Evolutionary conservation across 2,329 filamentous ascomycete species (phyloP).

Genomic region (Dothistroma pini): DNA sequence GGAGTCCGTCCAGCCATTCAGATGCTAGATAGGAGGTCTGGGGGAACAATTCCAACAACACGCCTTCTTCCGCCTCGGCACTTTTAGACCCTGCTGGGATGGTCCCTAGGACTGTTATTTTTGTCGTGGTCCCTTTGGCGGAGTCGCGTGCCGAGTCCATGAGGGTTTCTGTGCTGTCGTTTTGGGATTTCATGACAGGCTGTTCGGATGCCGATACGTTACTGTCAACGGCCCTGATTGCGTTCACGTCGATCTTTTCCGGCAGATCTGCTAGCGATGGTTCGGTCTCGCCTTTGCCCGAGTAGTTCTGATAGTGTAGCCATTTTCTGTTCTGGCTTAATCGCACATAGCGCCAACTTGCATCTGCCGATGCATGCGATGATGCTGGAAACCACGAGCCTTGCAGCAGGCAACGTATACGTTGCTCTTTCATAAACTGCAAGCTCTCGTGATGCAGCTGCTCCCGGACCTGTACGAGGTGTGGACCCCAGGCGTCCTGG

Average conservation of each 20-base stretch:
- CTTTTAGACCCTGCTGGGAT: conserved; percentile 10
- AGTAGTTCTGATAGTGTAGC: conserved; percentile 86
- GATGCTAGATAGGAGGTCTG: conserved; percentile 77
- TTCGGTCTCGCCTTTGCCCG: conserved; percentile 56
- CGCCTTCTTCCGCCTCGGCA: conserved; percentile 54
- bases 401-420: conserved; percentile 80
- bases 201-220: conserved; percentile 71
- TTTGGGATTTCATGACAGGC: conserved; percentile 38
- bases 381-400: conserved; percentile 81
- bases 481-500: conserved; percentile 89
- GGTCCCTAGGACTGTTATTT: conserved; percentile 81
- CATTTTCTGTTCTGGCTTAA: conserved; percentile 88
- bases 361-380: conserved; percentile 26
- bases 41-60: conserved; percentile 80
- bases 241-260: conserved; percentile 81
- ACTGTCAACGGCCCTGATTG: conserved; percentile 88
- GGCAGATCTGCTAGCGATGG: conserved; percentile 69
- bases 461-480: conserved; percentile 83
- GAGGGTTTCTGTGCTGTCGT: conserved; percentile 25
- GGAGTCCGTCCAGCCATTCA: conserved; percentile 92
- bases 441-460: conserved; percentile 86
- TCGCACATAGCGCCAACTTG: conserved; percentile 72
- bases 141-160: conserved; percentile 18
- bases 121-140: conserved; percentile 56
- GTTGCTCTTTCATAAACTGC: conserved; percentile 96